These are phyloP conservation scores for Gaertneriomyces sp. DNA, from an alignment of 192 early-diverging fungal genomes.

Conservation along the genomic window DNA sequence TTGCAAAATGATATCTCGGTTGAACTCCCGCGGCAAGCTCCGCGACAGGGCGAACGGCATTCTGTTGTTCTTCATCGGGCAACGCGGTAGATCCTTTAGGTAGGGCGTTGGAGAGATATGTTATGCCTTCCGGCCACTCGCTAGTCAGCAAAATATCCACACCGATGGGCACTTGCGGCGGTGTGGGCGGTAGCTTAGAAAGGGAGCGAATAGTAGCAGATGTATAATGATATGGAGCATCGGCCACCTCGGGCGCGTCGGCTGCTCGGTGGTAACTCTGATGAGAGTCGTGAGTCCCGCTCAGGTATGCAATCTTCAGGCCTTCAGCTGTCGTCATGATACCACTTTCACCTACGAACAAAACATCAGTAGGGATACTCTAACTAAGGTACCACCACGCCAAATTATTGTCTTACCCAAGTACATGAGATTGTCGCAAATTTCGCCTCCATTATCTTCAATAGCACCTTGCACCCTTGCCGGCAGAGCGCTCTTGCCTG, in stretches of 20 bases:
- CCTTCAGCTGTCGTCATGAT: conserved; percentile 56
- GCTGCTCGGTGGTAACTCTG: not conserved
- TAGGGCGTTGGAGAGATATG: conserved; percentile 14
- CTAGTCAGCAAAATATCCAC: conserved; percentile 79
- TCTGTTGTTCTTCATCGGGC: too few relatives aligned
- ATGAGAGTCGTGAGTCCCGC: conserved; percentile 40
- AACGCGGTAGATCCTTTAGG: conserved; percentile 17
- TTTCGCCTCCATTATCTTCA: conserved; percentile 58
- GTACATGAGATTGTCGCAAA: conserved; percentile 71
- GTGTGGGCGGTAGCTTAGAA: not conserved
- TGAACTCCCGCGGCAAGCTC: conserved; percentile 47
- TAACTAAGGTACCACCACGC: not conserved
- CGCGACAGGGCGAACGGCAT: conserved; percentile 34
- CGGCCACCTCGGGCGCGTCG: not conserved
- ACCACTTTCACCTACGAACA: conserved; percentile 32
- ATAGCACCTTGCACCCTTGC: conserved; percentile 50
- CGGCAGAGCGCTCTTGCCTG: conserved; percentile 62
- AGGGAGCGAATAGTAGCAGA: conserved; percentile 9
- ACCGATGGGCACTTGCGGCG: not conserved
- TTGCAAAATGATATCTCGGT: conserved; percentile 89
- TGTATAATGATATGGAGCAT: not conserved
- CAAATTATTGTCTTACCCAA: conserved; percentile 50
- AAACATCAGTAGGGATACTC: not conserved
- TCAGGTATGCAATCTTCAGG: conserved; percentile 60
- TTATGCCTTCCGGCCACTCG: conserved; percentile 74